phyloP scores from a whole-genome alignment of 176 grass and related monocot species.

The Hordeum vulgare region DNA sequence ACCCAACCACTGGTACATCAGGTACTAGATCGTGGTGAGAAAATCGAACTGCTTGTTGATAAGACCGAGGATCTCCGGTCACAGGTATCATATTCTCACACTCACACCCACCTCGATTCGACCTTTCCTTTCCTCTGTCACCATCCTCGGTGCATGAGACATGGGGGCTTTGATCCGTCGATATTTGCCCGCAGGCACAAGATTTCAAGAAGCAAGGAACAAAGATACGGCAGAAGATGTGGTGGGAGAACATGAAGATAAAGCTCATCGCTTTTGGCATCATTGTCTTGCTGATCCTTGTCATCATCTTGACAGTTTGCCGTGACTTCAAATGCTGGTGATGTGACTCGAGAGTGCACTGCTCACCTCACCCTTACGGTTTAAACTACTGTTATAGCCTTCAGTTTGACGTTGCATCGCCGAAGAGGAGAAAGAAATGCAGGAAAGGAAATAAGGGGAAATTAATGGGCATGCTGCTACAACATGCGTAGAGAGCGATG shows the following conservation, averaged over 20 bases:
- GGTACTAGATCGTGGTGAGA: constrained; percentile 86
- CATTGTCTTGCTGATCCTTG: constrained; percentile 57
- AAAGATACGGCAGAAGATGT: constrained; percentile 76
- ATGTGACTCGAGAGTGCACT: constrained; percentile 7
- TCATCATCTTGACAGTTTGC: constrained; percentile 67
- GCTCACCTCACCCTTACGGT: background rate
- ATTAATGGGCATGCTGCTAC: background rate
- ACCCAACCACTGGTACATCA: background rate
- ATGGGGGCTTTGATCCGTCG: background rate
- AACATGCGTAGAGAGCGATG: background rate
- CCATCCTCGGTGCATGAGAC: background rate
- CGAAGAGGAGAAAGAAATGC: background rate
- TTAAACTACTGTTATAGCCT: background rate
- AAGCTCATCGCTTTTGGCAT: constrained; percentile 81
- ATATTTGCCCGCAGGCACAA: constrained; percentile 45
- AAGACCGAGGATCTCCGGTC: constrained; percentile 87
- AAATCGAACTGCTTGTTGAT: constrained; percentile 81
- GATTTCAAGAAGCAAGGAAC: constrained; percentile 68
- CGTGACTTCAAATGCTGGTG: constrained; percentile 74
- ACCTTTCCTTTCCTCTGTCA: background rate
- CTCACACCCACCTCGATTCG: too few relatives aligned
- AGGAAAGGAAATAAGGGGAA: background rate
- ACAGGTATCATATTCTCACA: constrained; percentile 39
- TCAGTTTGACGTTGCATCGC: background rate
- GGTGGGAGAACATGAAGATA: constrained; percentile 93